Base-by-base conservation (phyloP, 1,139 yeast species). In the Yamadazyma diddensiae region DNA sequence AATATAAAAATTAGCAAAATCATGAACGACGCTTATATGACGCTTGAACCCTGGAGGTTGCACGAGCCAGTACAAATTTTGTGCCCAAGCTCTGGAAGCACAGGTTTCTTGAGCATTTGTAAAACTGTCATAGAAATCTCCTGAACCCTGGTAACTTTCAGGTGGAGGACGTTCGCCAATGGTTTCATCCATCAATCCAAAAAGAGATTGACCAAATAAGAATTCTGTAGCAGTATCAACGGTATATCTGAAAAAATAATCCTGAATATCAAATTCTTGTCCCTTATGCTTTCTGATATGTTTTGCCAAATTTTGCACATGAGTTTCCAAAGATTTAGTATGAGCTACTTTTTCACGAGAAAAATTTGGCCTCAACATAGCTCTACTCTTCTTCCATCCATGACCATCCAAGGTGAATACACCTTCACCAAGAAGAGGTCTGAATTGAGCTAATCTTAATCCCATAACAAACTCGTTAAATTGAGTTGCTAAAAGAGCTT, bases 311-410 rank as follows among this genome's bases (percentile, higher is more conserved):
- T 46, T 49, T 41, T 62, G 62, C 11, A 69, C 45, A 42, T 72
- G 77, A 6, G 52, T 55, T 41, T 71, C 76, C 42, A 73, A 57
- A 6, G 63, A 42, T 33, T 59, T 57, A 21, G 73, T 61, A 41
- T 70, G 77, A 7, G 72, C 64, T 27, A 74, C 64, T 45, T 72
- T 75, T 43, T 72, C 77, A 31, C 75, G 57, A 12, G 72, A 57
- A 48, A 74, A 74, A 49, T 73, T 77, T 0, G 80, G 80, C 35
- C 79, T 59, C 43, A 75, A 61, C 65, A 74, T 53, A 3, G 75
- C 68, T 33, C 81, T 57, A 23, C 75, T 62, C 43, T 73, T 77
- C 43, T 70, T 69, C 81, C 81, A 75, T 2, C 72, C 75, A 21
- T 57, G 65, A 11, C 77, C 77, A 36, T 71, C 75, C 26, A 71